These are phyloP conservation scores for Leucocoprinus leucothites DNA, from an alignment of 768 basidiomycete genomes.

Conservation along the genomic window DNA sequence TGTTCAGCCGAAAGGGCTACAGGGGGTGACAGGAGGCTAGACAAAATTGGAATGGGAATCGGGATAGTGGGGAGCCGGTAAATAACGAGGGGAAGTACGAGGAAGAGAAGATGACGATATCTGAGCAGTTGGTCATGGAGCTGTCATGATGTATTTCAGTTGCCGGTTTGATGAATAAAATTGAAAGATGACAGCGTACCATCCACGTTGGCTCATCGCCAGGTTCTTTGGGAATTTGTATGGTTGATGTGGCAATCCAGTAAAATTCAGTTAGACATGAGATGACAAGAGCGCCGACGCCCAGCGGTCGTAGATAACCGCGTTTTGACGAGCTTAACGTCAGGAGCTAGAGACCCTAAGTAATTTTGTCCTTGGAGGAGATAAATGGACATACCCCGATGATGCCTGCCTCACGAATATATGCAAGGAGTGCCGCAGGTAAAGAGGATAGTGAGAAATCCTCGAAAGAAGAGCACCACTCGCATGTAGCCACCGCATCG, in stretches of 20 bases:
- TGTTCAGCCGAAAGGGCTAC: conserved; percentile 21
- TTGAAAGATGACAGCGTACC: no score
- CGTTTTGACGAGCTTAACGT: conserved; percentile 25
- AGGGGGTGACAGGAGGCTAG: conserved; percentile 24
- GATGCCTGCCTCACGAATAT: conserved; percentile 53
- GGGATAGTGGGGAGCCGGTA: conserved; percentile 31
- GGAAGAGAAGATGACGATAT: conserved; percentile 55
- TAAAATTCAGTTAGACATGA: conserved; percentile 55
- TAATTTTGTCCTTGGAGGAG: no score
- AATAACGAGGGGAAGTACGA: conserved; percentile 50
- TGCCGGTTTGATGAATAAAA: no score
- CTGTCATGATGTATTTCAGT: no score
- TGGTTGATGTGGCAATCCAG: conserved; percentile 42
- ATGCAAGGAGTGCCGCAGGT: conserved; percentile 52
- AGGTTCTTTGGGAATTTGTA: conserved; percentile 38
- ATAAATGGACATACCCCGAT: conserved; percentile 38
- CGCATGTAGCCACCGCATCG: conserved; percentile 55
- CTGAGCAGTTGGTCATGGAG: conserved; percentile 63
- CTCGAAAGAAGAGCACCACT: conserved; percentile 57
- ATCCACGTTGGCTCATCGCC: conserved; percentile 31
- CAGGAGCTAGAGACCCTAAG: conserved; percentile 12
- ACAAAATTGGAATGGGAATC: conserved; percentile 27
- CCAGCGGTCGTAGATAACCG: conserved; percentile 36
- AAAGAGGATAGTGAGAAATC: conserved; percentile 62
- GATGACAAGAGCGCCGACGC: conserved; percentile 45